Evolutionary conservation across 1,139 yeast species (phyloP).

Genomic region (Blastobotrys elegans): DNA sequence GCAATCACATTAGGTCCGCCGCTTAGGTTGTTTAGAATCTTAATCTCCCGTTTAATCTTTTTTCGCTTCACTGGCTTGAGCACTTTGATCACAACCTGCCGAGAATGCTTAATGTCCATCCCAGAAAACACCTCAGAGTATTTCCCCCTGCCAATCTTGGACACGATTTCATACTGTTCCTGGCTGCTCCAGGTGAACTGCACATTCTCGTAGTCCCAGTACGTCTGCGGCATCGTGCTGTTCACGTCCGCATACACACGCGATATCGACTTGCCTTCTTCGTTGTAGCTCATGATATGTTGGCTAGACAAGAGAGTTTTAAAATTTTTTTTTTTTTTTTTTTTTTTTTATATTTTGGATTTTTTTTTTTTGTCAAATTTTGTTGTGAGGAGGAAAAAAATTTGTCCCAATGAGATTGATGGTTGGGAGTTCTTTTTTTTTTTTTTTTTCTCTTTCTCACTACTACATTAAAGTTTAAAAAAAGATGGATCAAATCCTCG

Average conservation of each 20-base stretch:
- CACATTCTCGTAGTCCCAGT: constrained; percentile 74
- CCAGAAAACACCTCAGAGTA: constrained; percentile 90
- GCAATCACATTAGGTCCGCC: constrained; percentile 77
- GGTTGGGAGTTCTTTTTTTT: background rate
- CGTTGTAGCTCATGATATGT: background rate
- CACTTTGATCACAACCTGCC: constrained; percentile 67
- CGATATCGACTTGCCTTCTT: constrained; percentile 48
- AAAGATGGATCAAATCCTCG: constrained; percentile 18
- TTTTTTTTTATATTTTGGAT: no score
- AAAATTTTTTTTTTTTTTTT: background rate
- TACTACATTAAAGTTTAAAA: background rate
- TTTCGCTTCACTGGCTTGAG: constrained; percentile 90
- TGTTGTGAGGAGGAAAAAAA: background rate
- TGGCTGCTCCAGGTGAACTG: constrained; percentile 51
- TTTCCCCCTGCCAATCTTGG: constrained; percentile 89
- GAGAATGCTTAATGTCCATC: constrained; percentile 38
- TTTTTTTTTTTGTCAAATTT: background rate
- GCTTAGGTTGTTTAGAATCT: constrained; percentile 74
- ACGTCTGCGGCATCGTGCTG: constrained; percentile 63
- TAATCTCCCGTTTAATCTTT: constrained; percentile 87
- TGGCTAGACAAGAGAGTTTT: background rate
- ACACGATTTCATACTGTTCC: constrained; percentile 73
- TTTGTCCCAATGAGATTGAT: background rate
- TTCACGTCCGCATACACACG: constrained; percentile 80
- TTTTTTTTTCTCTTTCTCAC: background rate